Percentiles rank a stretch among this genome's conserved stretches.
Conservation (phyloP, 148 eudicot genomes). For the Rhododendron molle region DNA sequence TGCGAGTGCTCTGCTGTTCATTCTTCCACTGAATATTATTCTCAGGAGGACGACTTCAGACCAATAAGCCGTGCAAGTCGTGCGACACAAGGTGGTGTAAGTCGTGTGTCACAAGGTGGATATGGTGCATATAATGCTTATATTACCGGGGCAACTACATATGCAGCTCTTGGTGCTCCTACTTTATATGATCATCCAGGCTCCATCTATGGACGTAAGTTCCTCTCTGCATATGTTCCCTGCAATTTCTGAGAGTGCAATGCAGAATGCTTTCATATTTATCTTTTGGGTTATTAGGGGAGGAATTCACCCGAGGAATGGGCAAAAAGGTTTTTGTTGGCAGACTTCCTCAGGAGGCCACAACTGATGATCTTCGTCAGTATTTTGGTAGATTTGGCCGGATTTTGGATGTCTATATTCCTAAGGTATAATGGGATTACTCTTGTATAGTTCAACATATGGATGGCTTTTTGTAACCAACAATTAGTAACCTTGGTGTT, state of each 20-base stretch:
- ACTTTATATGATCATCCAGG: conserved; percentile 88
- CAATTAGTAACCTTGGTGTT: neutral
- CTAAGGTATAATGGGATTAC: conserved; percentile 63
- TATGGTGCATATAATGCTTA: conserved; percentile 97
- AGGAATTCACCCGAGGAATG: conserved; percentile 67
- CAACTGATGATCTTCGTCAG: conserved; percentile 73
- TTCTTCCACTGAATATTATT: neutral
- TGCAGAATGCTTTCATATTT: neutral
- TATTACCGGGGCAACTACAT: conserved; percentile 85
- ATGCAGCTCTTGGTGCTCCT: conserved; percentile 92
- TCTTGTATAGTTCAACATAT: neutral
- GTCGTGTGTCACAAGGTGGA: conserved; percentile 43
- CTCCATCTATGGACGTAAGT: conserved; percentile 81
- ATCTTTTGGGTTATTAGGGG: conserved; percentile 24
- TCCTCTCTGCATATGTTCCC: conserved; percentile 9
- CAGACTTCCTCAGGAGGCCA: conserved; percentile 94
- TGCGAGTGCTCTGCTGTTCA: neutral
- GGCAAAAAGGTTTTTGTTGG: conserved; percentile 95
- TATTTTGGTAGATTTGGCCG: conserved; percentile 97
- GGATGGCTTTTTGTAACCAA: neutral
- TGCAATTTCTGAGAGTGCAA: conserved; percentile 1
- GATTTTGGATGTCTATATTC: conserved; percentile 81
- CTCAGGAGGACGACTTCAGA: conserved; percentile 70
- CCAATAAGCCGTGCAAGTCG: conserved; percentile 39
- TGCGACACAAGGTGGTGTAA: neutral